Base-by-base conservation (phyloP, 179 eudicot species). In the Beta macrorhiza region DNA sequence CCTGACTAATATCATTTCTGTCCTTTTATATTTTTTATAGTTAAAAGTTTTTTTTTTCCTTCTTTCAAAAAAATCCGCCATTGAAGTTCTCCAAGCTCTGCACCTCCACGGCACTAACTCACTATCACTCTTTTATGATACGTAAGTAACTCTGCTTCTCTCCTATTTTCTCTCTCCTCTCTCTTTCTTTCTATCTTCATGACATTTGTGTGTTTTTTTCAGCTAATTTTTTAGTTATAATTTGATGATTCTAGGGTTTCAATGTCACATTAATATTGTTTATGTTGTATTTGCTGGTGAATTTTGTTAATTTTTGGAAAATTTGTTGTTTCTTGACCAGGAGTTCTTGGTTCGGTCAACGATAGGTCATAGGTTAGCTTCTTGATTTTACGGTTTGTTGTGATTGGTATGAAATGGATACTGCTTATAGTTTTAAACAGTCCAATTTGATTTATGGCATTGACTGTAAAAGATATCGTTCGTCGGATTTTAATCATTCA, bases 391-490 rank as follows among this genome's bases (percentile, higher is more conserved):
- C 47, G 65, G 70, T 70, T 83, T 78, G 52, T 69, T 58, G 61
- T 37, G 61, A 20, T 29, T 78, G 74, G 67, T 74, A 77, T 76
- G 84, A 25, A 83, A 94, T 94, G 98, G 94, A 94, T 19, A 63
- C 86, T 67, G 88, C 86, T 51, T 90, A 87, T 86, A 79, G 89
- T 85, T 83, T 94, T 72, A 88, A 81, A 82, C 94, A 84, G 83
- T 86, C 92, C 13, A 86, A 75, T 83, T 78, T 86, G 74, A 74
- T 88, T 56, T 74, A 77, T 82, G 88, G 90, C 56, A 69, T 76
- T 69, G 89, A 88, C 56, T 81, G 84, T 20, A 75, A 82, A 65
- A 64, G 91, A 59, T 79, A 74, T 81, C 80, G 85, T 49, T 83
- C 75, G 19, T 37, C 42, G 3, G 90, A 85, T 56, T 45, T 79